These are phyloP conservation scores for Verticillium dahliae DNA, from an alignment of 2,329 filamentous ascomycete genomes.

Conservation along the genomic window DNA sequence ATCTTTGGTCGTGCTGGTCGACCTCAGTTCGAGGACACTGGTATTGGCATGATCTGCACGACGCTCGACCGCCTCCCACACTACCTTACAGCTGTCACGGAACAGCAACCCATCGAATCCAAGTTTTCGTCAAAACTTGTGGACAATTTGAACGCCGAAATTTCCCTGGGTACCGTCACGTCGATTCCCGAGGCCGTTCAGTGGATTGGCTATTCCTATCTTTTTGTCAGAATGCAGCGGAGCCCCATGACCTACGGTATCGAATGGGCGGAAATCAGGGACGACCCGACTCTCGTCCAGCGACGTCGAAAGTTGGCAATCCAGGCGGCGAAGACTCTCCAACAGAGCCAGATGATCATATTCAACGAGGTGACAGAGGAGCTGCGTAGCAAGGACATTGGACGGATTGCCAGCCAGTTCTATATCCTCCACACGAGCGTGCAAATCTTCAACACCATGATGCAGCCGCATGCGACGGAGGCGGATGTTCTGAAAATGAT, in stretches of 20 bases:
- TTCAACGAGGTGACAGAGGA: conserved; percentile 95
- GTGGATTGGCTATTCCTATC: conserved; percentile 96
- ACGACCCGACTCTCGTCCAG: conserved; percentile 84
- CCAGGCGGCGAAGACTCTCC: conserved; percentile 78
- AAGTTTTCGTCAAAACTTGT: conserved; percentile 89
- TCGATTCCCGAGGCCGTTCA: conserved; percentile 89
- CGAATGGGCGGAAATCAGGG: conserved; percentile 82
- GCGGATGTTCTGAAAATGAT: conserved; percentile 95
- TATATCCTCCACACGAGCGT: conserved; percentile 93
- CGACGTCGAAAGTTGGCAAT: conserved; percentile 80
- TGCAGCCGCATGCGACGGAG: conserved; percentile 79
- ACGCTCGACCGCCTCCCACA: conserved; percentile 89
- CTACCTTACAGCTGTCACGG: conserved; percentile 87
- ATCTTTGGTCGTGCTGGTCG: conserved; percentile 98
- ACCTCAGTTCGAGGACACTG: conserved; percentile 94
- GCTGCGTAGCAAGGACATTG: conserved; percentile 87
- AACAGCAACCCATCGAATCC: conserved; percentile 97
- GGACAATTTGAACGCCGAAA: conserved; percentile 94
- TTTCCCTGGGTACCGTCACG: conserved; percentile 88
- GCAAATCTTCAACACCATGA: conserved; percentile 93
- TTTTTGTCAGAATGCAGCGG: conserved; percentile 93
- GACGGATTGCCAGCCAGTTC: conserved; percentile 93
- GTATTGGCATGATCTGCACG: conserved; percentile 97
- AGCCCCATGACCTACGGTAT: conserved; percentile 92
- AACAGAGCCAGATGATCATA: conserved; percentile 97